Evolutionary conservation across 352 stramenopile species (phyloP).

Genomic region (Phytophthora tubulina): DNA sequence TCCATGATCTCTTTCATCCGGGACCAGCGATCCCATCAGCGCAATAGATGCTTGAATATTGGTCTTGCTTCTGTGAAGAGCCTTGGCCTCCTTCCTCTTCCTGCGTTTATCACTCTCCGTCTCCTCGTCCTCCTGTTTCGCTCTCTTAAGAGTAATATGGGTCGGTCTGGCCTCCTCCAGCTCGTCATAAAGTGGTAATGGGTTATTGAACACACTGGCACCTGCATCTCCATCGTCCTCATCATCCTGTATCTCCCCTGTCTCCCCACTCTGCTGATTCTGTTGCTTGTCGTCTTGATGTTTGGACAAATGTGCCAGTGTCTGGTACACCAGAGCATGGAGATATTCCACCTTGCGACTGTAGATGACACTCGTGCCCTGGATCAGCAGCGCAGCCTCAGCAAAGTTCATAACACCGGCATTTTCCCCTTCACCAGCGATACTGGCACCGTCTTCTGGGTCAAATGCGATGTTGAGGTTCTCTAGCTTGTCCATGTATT

Average conservation of each 20-base stretch:
- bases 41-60: constrained; percentile 83
- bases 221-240: constrained; percentile 37
- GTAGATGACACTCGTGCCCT: constrained; percentile 95
- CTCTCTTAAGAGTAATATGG: constrained; percentile 65
- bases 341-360: constrained; percentile 96
- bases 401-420: constrained; percentile 91
- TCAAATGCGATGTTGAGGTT: constrained; percentile 77
- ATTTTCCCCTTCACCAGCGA: constrained; percentile 23
- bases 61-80: constrained; percentile 63
- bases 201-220: constrained; percentile 59
- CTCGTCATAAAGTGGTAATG: constrained; percentile 71
- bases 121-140: constrained; percentile 24
- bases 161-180: constrained; percentile 60
- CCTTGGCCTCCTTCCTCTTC: constrained; percentile 33
- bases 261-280: constrained; percentile 11
- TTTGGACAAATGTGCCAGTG: constrained; percentile 82
- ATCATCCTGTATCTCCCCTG: constrained; percentile 34
- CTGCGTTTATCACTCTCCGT: constrained; percentile 20
- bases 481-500: constrained; percentile 92
- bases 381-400: constrained; percentile 93
- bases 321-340: constrained; percentile 93
- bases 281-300: constrained; percentile 57
- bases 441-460: constrained; percentile 42
- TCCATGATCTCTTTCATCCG: constrained; percentile 79
- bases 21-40: constrained; percentile 83